Evolutionary conservation across 805 yeast genomes (phyloP).

Genomic region (Hanseniaspora jakobsenii): DNA sequence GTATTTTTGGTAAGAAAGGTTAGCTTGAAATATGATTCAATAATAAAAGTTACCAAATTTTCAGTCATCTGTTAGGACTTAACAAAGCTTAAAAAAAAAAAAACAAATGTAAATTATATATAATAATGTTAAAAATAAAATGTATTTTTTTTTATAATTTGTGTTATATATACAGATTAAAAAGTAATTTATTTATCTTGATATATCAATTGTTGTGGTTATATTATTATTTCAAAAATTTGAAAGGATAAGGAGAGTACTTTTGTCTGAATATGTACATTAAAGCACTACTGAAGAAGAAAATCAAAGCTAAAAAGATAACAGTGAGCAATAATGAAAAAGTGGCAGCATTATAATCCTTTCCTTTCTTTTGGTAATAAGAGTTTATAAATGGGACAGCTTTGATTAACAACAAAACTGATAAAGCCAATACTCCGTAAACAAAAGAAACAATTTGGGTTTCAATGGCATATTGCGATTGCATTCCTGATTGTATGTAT

Average conservation of each 20-base stretch:
- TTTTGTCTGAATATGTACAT: slow-evolving; percentile 58
- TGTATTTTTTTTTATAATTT: too few relatives aligned
- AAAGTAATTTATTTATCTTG: too few relatives aligned
- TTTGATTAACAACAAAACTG: slow-evolving; percentile 46
- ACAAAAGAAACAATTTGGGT: slow-evolving; percentile 71
- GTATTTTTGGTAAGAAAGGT: slow-evolving; percentile 30
- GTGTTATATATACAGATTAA: neutral
- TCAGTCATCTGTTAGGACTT: too few relatives aligned
- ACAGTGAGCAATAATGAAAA: slow-evolving; percentile 40
- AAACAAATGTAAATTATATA: too few relatives aligned
- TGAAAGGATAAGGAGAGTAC: slow-evolving; percentile 66
- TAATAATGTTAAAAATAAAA: too few relatives aligned
- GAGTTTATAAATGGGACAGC: slow-evolving; percentile 35
- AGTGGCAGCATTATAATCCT: slow-evolving; percentile 24
- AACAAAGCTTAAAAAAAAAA: too few relatives aligned
- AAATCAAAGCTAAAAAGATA: slow-evolving; percentile 34
- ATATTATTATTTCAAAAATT: slow-evolving; percentile 32
- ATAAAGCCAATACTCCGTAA: slow-evolving; percentile 56
- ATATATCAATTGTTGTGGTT: neutral
- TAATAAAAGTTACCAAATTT: too few relatives aligned
- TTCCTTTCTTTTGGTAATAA: slow-evolving; percentile 27
- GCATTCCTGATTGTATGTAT: slow-evolving; percentile 50
- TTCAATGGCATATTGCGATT: slow-evolving; percentile 72
- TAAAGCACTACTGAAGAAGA: slow-evolving; percentile 50
- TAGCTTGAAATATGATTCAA: too few relatives aligned